Percentiles rank a stretch among this genome's conserved stretches.
Evolutionary conservation across 192 early-diverging fungal genomes (phyloP).

Genomic region (Chytriomyces hyalinus): DNA sequence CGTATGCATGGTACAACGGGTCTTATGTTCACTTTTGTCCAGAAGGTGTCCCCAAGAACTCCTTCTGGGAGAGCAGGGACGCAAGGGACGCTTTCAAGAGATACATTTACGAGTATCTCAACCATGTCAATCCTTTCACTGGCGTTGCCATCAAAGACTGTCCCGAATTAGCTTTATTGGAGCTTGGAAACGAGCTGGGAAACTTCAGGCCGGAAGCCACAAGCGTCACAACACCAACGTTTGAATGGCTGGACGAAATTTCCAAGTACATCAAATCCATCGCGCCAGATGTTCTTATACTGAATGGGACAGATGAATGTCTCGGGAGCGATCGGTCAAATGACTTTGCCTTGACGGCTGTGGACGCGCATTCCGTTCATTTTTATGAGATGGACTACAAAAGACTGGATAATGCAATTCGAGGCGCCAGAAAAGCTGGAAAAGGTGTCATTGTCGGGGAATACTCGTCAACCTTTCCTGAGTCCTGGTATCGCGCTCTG

Average conservation of each 20-base stretch:
- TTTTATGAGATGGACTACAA: not conserved
- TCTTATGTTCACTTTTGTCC: not conserved
- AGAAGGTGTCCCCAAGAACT: constrained; percentile 20
- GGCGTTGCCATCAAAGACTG: constrained; percentile 48
- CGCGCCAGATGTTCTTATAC: constrained; percentile 46
- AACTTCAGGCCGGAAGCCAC: not conserved
- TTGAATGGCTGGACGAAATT: constrained; percentile 45
- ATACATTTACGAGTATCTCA: constrained; percentile 42
- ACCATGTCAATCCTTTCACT: constrained; percentile 46
- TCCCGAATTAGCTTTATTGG: constrained; percentile 39
- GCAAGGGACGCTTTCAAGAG: constrained; percentile 39
- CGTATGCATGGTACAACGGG: constrained; percentile 23
- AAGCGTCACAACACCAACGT: not conserved
- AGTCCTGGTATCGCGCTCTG: not conserved
- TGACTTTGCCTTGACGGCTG: not conserved
- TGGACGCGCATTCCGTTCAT: not conserved
- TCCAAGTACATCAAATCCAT: constrained; percentile 41
- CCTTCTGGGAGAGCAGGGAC: constrained; percentile 40
- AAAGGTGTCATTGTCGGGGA: constrained; percentile 6
- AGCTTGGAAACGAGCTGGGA: constrained; percentile 44
- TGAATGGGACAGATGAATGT: constrained; percentile 20
- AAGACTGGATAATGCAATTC: not conserved
- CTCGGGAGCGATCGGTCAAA: not conserved
- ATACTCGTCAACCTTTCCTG: not conserved
- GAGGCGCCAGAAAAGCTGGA: not conserved